Evolutionary conservation across 2,329 filamentous ascomycete species (phyloP).

Genomic region (Stachybotrys chlorohalonatus): DNA sequence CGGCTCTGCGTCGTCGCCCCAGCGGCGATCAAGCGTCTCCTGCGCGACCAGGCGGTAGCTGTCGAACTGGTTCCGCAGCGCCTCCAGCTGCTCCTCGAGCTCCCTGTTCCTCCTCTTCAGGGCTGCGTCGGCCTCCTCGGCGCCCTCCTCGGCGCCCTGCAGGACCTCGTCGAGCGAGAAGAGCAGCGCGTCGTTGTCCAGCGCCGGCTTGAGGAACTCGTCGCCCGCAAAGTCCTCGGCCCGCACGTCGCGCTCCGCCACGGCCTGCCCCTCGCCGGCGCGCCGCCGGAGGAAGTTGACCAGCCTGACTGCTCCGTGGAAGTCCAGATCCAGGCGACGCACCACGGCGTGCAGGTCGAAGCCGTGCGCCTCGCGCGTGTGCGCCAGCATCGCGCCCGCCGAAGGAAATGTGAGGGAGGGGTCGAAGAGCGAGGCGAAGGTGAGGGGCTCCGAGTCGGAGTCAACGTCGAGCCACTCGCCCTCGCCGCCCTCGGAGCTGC

Average conservation of each 20-base stretch:
- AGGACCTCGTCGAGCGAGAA: slow-evolving; percentile 76
- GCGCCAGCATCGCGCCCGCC: slow-evolving; percentile 54
- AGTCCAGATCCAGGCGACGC: slow-evolving; percentile 54
- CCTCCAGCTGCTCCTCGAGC: slow-evolving; percentile 53
- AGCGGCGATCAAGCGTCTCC: slow-evolving; percentile 56
- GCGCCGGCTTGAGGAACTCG: slow-evolving; percentile 68
- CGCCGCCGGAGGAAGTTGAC: slow-evolving; percentile 58
- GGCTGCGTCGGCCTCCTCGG: slow-evolving; percentile 19
- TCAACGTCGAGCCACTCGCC: slow-evolving; percentile 48
- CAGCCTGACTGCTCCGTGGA: slow-evolving; percentile 63
- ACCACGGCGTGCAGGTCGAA: slow-evolving; percentile 59
- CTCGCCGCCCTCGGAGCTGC: slow-evolving; percentile 32
- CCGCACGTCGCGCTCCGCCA: slow-evolving; percentile 32
- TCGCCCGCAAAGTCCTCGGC: slow-evolving; percentile 66
- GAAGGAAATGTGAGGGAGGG: slow-evolving; percentile 52
- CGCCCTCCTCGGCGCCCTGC: slow-evolving; percentile 24
- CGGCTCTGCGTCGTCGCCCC: slow-evolving; percentile 44
- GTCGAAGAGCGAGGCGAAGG: slow-evolving; percentile 60
- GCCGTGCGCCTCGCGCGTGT: slow-evolving; percentile 56
- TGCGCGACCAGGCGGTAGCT: slow-evolving; percentile 58
- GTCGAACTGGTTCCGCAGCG: slow-evolving; percentile 51
- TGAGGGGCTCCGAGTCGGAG: slow-evolving; percentile 51
- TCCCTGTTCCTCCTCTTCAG: slow-evolving; percentile 41
- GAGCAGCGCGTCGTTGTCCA: slow-evolving; percentile 84
- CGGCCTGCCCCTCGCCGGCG: slow-evolving; percentile 6